These are phyloP conservation scores for Lentinula detonsa DNA, from an alignment of 768 basidiomycete genomes.

Conservation along the genomic window DNA sequence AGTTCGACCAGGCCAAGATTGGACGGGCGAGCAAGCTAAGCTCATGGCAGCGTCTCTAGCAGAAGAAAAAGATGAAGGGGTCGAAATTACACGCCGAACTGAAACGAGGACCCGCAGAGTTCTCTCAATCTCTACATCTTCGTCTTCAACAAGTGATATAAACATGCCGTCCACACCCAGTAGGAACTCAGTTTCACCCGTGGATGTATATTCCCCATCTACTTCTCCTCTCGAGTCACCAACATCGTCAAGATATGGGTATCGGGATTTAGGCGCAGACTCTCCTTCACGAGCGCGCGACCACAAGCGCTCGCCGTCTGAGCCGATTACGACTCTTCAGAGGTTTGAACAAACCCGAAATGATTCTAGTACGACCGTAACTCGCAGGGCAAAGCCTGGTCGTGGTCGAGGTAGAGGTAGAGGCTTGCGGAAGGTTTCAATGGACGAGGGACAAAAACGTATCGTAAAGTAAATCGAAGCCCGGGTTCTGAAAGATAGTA, in stretches of 20 bases:
- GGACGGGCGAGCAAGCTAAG: conserved; percentile 7
- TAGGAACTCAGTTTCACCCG: background rate
- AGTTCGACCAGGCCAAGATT: background rate
- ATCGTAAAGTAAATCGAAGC: no score
- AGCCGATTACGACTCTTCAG: background rate
- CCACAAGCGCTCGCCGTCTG: background rate
- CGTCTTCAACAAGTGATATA: conserved; percentile 1
- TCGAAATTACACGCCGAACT: background rate
- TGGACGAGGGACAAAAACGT: background rate
- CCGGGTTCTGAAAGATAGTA: no score
- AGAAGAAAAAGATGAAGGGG: background rate
- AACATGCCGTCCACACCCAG: background rate
- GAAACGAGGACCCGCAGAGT: background rate
- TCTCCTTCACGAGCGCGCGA: background rate
- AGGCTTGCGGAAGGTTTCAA: background rate
- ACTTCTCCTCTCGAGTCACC: background rate
- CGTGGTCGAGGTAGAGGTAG: background rate
- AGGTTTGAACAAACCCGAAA: background rate
- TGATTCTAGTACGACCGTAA: background rate
- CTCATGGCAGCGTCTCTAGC: background rate
- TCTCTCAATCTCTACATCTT: conserved; percentile 1
- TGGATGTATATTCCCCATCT: conserved; percentile 1
- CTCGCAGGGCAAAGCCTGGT: background rate
- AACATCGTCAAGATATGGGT: background rate
- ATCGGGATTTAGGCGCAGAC: background rate